Base-by-base conservation (phyloP, 208 protist species). In the Trypanosoma mega region DNA sequence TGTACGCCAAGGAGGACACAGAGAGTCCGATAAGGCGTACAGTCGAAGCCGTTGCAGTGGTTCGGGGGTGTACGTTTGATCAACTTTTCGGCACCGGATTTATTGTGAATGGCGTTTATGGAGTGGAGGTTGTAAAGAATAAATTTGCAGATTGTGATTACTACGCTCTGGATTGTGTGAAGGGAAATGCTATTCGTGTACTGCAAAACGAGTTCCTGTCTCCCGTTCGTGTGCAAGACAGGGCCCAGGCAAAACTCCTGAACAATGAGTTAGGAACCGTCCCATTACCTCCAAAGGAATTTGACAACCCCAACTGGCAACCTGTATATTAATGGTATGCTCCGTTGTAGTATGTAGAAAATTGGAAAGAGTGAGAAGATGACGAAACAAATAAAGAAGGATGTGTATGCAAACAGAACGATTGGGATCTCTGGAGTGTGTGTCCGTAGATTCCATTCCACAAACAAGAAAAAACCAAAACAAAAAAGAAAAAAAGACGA, bases 161-260 rank as follows among this genome's bases (percentile, higher is more conserved):
- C 76, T 95, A 95, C 71, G 82, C 72, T 1, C 56, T 95, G 14
- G 85, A 92, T 72, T 84, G 74, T 72, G 47, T 78, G 2, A 64
- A 70, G 30, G 80, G 82, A 9, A 61, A 60, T 23, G 58, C 60
- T 33, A 74, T 90, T n/a, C 24, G 64, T 39, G 68, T 95, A 23
- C 61, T 74, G 29, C 39, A 80, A 34, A 95, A 95, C 56, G 68
- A 71, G 34, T 90, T 95, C 57, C 48, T 53, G 16, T 59, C 85
- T 2, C 36, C 66, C 24, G 74, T 90, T 11, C 84, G 88, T 30
- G 75, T 94, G 31, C 76, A 82, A 37, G 63, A 80, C 29, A 70
- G 68, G 8, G 80, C 68, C 12, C 74, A 64, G 2, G 78, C 76
- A 27, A 71, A 68, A 46, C 55, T 94, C 34, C 41, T 92, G 50